Conservation (phyloP, 768 basidiomycete genomes). For the Lactarius tabidus region DNA sequence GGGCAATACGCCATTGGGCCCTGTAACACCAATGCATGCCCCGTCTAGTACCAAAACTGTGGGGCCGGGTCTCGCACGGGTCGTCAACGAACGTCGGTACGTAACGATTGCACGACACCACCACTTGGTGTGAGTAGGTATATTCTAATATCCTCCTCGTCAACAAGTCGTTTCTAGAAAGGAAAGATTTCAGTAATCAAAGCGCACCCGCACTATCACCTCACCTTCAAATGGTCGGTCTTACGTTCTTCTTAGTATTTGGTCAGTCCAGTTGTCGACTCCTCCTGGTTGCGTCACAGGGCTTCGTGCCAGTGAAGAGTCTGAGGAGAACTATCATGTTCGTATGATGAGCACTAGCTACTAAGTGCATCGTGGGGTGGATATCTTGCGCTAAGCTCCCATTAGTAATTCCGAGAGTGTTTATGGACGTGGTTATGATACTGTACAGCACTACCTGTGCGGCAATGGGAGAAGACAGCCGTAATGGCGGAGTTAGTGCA, state of each 20-base stretch:
- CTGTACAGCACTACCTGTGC: not conserved
- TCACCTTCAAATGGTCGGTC: too few relatives aligned
- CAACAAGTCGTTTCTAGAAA: not conserved
- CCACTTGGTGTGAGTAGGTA: not conserved
- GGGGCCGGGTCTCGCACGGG: not conserved
- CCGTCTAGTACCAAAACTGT: not conserved
- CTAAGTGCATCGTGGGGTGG: not conserved
- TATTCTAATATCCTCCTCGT: not conserved
- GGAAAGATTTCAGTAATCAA: not conserved
- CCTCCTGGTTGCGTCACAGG: too few relatives aligned
- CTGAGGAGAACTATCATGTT: too few relatives aligned
- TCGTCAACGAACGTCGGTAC: not conserved
- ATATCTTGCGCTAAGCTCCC: not conserved
- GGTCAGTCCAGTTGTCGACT: too few relatives aligned
- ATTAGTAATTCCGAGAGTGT: not conserved
- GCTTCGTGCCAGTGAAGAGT: too few relatives aligned
- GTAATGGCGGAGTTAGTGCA: conserved; percentile 5
- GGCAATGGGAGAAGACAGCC: not conserved
- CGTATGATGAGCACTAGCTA: too few relatives aligned
- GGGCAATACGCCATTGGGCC: not conserved
- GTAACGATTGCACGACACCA: not conserved
- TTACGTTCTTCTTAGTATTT: too few relatives aligned
- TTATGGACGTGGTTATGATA: not conserved
- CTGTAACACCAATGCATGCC: not conserved
- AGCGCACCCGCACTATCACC: not conserved